Evolutionary conservation across 495 filamentous ascomycete species (phyloP), one percentile per base, ranked within the genome.

Genomic region (Penicillium salamii): DNA sequence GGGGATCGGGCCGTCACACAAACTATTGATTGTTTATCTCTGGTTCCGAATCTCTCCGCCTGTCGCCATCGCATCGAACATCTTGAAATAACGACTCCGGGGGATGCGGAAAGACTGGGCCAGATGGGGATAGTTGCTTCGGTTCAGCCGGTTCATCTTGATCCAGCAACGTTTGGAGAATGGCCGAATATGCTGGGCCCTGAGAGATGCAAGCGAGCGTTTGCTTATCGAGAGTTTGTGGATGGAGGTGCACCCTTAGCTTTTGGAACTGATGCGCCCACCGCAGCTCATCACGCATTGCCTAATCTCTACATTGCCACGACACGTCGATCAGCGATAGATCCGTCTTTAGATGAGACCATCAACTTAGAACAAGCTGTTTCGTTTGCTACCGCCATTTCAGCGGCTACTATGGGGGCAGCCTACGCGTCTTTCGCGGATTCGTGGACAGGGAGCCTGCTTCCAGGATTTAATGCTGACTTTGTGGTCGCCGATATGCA

Each of bases 61-160:
- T 68, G 65, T 11, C 72, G 81, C 9, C 82, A 83, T 26, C 74
- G 81, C 11, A 79, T 85, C 52, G 82, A 86, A 57, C 82, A 86
- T 52, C 66, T 86, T 14, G 82, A 86, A 58, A 63, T 86, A 5
- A 72, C 82, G 7, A 70, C 64, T 0, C 70, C 72, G 2, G 69
- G 64, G 24, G 81, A 85, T 44, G 80, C 76, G 1, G 64, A 50
- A 4, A 61, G 82, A 1, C 68, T 85, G 2, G 81, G 79, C 5
- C 53, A 67, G 28, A 66, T 78, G 12, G 74, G 80, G 15, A 82
- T 86, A 55, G 82, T 80, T 31, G 82, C 83, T 5, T 82, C 77
- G 4, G 76, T 85, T n/a, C 80, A 85, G 56, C 80, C 83, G 0
- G 80, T 84, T 3, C 83, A 86, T 50, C 71, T 79, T 3, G 82